Conservation (phyloP, 768 basidiomycete genomes). For the Podaxis pistillaris region DNA sequence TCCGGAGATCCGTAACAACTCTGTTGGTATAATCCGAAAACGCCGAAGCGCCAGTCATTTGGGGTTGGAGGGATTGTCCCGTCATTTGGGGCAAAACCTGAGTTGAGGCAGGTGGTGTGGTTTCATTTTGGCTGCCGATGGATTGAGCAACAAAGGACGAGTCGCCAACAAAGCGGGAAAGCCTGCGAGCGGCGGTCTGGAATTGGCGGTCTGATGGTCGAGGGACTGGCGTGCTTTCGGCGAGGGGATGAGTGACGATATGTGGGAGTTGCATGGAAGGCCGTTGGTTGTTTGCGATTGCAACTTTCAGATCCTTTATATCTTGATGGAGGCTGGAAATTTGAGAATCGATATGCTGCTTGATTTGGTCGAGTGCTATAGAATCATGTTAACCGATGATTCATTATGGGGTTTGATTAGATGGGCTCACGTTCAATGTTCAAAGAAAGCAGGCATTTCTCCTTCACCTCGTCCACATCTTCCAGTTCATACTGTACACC, state of each 20-base stretch:
- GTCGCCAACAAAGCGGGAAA: slow-evolving; percentile 69
- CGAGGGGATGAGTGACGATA: slow-evolving; percentile 53
- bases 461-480: slow-evolving; percentile 88
- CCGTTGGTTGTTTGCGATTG: slow-evolving; percentile 55
- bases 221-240: slow-evolving; percentile 63
- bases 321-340: slow-evolving; percentile 84
- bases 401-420: not conserved
- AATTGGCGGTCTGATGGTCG: slow-evolving; percentile 80
- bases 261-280: slow-evolving; percentile 45
- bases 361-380: slow-evolving; percentile 95
- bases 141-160: slow-evolving; percentile 23
- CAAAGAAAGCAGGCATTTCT: slow-evolving; percentile 83
- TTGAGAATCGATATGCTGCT: slow-evolving; percentile 94
- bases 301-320: slow-evolving; percentile 80
- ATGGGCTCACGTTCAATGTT: slow-evolving; percentile 91
- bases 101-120: slow-evolving; percentile 24
- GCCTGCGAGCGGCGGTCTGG: slow-evolving; percentile 65
- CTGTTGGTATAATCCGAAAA: slow-evolving; percentile 71
- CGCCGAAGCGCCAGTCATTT: slow-evolving; percentile 73
- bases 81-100: slow-evolving; percentile 62
- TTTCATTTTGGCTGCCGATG: slow-evolving; percentile 23
- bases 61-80: slow-evolving; percentile 66
- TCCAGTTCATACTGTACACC: slow-evolving; percentile 96
- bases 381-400: slow-evolving; percentile 11
- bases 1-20: slow-evolving; percentile 80